Evolutionary conservation across 306 rosid species (phyloP).

Genomic region (Ziziphus jujuba): DNA sequence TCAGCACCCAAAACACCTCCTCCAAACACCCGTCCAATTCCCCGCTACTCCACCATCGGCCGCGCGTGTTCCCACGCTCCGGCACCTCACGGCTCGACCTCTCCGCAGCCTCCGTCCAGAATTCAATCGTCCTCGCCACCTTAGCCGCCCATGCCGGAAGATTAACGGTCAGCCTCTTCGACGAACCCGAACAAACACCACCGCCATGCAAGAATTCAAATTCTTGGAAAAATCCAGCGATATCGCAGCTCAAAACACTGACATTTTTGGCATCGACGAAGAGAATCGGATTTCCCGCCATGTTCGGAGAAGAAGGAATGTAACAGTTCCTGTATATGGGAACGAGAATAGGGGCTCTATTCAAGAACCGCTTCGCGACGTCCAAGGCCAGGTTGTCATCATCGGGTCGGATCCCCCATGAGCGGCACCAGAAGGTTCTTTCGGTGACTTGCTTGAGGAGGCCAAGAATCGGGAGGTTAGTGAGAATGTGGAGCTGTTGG

Average conservation of each 20-base stretch:
- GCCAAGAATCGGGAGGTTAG: slow-evolving; percentile 50
- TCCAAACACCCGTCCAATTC: slow-evolving; percentile 53
- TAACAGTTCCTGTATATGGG: slow-evolving; percentile 67
- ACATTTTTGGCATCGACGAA: slow-evolving; percentile 46
- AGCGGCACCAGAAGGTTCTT: slow-evolving; percentile 49
- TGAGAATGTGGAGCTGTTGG: slow-evolving; percentile 63
- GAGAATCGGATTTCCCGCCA: slow-evolving; percentile 73
- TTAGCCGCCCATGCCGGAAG: slow-evolving; percentile 77
- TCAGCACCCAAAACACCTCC: slow-evolving; percentile 47
- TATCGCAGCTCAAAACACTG: slow-evolving; percentile 48
- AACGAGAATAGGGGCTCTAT: slow-evolving; percentile 52
- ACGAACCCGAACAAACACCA: not conserved
- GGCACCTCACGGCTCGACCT: not conserved
- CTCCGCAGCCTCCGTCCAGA: slow-evolving; percentile 71
- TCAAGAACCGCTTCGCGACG: slow-evolving; percentile 21
- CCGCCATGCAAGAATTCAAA: slow-evolving; percentile 36
- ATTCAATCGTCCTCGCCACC: slow-evolving; percentile 40
- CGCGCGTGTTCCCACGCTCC: slow-evolving; percentile 22
- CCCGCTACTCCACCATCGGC: slow-evolving; percentile 41
- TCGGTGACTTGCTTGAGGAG: slow-evolving; percentile 52
- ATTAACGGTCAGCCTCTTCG: slow-evolving; percentile 9
- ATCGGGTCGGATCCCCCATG: slow-evolving; percentile 56
- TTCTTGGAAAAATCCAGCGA: slow-evolving; percentile 51
- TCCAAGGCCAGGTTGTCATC: slow-evolving; percentile 28
- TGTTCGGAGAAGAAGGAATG: slow-evolving; percentile 43